Percentiles rank a stretch among this genome's conserved stretches.
Evolutionary conservation across 1,139 yeast species (phyloP).

Genomic region (Debaryomyces sp.): DNA sequence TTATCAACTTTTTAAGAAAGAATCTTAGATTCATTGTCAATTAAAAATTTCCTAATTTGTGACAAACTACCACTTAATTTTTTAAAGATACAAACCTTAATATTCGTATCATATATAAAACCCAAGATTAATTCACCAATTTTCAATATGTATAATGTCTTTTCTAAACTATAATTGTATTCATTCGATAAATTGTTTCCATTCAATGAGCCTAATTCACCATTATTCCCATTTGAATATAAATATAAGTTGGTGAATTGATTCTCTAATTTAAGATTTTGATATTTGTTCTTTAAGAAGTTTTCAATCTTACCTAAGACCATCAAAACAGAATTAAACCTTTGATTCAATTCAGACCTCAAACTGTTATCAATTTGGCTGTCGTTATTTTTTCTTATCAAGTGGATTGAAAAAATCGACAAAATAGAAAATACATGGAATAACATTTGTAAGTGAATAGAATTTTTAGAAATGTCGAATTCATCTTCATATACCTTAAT

Average conservation of each 20-base stretch:
- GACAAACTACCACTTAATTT: constrained; percentile 56
- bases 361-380: constrained; percentile 11
- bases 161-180: constrained; percentile 24
- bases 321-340: constrained; percentile 42
- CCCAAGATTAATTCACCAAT: constrained; percentile 60
- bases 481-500: constrained; percentile 14
- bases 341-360: constrained; percentile 31
- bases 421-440: constrained; percentile 45
- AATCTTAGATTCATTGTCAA: constrained; percentile 39
- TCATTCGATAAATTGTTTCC: constrained; percentile 13
- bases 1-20: not conserved
- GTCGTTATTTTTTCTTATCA: constrained; percentile 30
- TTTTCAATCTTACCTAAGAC: constrained; percentile 45
- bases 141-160: constrained; percentile 50
- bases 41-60: constrained; percentile 45
- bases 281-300: constrained; percentile 41
- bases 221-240: constrained; percentile 16
- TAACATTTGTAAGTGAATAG: constrained; percentile 45
- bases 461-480: constrained; percentile 20
- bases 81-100: constrained; percentile 59
- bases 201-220: not conserved
- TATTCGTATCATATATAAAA: constrained; percentile 53
- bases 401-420: constrained; percentile 36
- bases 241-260: constrained; percentile 44
- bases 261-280: constrained; percentile 40